Evolutionary conservation across 2,329 filamentous ascomycete species (phyloP).

Genomic region (Tricladium varicosporioides): DNA sequence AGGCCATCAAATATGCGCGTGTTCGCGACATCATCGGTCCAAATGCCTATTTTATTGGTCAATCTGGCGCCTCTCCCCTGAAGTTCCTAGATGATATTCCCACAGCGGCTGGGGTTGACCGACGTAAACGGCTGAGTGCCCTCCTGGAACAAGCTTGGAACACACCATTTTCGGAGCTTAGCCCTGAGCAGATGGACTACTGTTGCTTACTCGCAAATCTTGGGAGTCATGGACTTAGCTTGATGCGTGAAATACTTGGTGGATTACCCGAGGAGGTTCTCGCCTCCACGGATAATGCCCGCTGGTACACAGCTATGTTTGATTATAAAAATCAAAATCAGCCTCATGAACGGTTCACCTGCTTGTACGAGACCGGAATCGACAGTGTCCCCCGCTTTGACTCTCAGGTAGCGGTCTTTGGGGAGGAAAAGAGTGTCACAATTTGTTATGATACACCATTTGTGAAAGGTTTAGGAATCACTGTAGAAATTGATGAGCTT

Average conservation of each 20-base stretch:
- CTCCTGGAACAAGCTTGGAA: slow-evolving; percentile 14
- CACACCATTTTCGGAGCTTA: not conserved
- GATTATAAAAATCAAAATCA: slow-evolving; percentile 37
- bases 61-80: slow-evolving; percentile 47
- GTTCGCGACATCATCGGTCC: slow-evolving; percentile 53
- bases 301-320: slow-evolving; percentile 44
- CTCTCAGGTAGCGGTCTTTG: slow-evolving; percentile 52
- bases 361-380: slow-evolving; percentile 57
- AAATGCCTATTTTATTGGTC: slow-evolving; percentile 46
- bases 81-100: slow-evolving; percentile 42
- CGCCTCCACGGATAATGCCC: not conserved
- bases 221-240: slow-evolving; percentile 52
- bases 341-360: slow-evolving; percentile 39
- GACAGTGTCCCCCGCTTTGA: slow-evolving; percentile 52
- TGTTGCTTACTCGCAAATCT: slow-evolving; percentile 46
- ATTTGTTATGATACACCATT: slow-evolving; percentile 57
- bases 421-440: slow-evolving; percentile 49
- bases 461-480: slow-evolving; percentile 50
- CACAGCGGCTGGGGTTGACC: slow-evolving; percentile 26
- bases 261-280: slow-evolving; percentile 44
- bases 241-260: slow-evolving; percentile 52
- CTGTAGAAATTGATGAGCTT: slow-evolving; percentile 43
- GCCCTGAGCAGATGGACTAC: slow-evolving; percentile 17
- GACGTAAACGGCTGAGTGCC: slow-evolving; percentile 15
- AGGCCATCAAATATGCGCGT: slow-evolving; percentile 54